These are phyloP conservation scores for Stachybotrys chartarum DNA, from an alignment of 2,329 filamentous ascomycete genomes.

Conservation along the genomic window DNA sequence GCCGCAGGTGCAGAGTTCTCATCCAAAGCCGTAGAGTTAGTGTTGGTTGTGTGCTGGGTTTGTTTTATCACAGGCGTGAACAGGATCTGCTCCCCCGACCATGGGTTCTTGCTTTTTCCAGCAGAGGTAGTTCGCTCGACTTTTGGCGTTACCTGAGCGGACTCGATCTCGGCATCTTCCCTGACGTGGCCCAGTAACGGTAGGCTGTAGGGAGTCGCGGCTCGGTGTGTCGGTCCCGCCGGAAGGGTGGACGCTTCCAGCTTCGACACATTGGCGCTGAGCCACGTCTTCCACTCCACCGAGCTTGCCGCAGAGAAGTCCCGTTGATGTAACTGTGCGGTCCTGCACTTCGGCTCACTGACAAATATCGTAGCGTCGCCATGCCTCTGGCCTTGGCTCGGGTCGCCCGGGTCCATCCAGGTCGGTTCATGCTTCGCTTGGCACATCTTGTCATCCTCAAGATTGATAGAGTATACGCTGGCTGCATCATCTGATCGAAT, in stretches of 20 bases:
- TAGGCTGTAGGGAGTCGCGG: slow-evolving; percentile 2
- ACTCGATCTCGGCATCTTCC: slow-evolving; percentile 42
- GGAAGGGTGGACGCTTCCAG: slow-evolving; percentile 24
- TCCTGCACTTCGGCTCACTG: slow-evolving; percentile 7
- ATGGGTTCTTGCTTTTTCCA: neutral
- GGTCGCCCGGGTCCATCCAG: neutral
- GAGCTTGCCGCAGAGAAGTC: slow-evolving; percentile 36
- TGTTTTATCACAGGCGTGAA: neutral
- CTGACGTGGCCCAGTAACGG: slow-evolving; percentile 33
- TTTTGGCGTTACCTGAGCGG: slow-evolving; percentile 8
- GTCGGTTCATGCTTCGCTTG: neutral
- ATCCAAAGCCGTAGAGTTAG: neutral
- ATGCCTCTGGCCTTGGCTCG: neutral
- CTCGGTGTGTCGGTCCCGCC: slow-evolving; percentile 3
- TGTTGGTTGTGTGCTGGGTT: neutral
- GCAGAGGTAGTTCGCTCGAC: neutral
- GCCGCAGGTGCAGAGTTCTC: neutral
- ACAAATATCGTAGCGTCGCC: slow-evolving; percentile 4
- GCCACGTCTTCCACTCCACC: slow-evolving; percentile 47
- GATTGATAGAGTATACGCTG: slow-evolving; percentile 39
- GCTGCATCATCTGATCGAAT: slow-evolving; percentile 33
- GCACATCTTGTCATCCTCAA: slow-evolving; percentile 11
- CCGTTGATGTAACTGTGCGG: slow-evolving; percentile 21
- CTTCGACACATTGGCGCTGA: slow-evolving; percentile 44
- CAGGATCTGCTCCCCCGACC: neutral